Percentiles rank a stretch among this genome's conserved stretches.
Conservation (phyloP, 257 asterid species). For the Craterostigma plantagineum region DNA sequence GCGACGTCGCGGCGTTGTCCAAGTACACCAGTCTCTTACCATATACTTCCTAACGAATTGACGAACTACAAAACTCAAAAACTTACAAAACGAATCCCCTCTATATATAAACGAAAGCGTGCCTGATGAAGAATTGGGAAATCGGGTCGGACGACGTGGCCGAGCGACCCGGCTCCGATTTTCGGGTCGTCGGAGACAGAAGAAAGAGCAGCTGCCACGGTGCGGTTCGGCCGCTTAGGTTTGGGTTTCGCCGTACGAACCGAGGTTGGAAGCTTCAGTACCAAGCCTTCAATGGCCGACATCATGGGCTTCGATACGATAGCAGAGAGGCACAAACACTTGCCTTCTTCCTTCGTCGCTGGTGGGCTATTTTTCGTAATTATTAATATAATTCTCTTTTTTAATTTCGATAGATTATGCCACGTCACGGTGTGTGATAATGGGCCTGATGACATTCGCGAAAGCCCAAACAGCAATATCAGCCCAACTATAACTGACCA, state of each 20-base stretch:
- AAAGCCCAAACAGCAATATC: too few relatives aligned
- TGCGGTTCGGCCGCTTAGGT: conserved; percentile 13
- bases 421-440: too few relatives aligned
- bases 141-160: conserved; percentile 52
- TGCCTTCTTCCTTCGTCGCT: too few relatives aligned
- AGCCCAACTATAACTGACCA: too few relatives aligned
- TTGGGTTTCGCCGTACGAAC: conserved; percentile 20
- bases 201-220: conserved; percentile 21
- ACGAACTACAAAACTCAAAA: neutral
- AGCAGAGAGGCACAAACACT: conserved; percentile 10
- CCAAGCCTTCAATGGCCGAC: conserved; percentile 40
- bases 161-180: conserved; percentile 56
- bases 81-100: neutral
- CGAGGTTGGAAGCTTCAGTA: conserved; percentile 37
- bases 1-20: conserved; percentile 99
- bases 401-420: too few relatives aligned
- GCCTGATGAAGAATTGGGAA: conserved; percentile 94
- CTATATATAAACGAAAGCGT: neutral
- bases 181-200: conserved; percentile 21
- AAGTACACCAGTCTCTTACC: conserved; percentile 79
- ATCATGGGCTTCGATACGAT: conserved; percentile 24
- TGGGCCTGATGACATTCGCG: too few relatives aligned
- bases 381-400: too few relatives aligned
- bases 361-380: too few relatives aligned
- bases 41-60: conserved; percentile 54